Conservation (phyloP, 805 yeast genomes). For the Lipomyces orientalis region DNA sequence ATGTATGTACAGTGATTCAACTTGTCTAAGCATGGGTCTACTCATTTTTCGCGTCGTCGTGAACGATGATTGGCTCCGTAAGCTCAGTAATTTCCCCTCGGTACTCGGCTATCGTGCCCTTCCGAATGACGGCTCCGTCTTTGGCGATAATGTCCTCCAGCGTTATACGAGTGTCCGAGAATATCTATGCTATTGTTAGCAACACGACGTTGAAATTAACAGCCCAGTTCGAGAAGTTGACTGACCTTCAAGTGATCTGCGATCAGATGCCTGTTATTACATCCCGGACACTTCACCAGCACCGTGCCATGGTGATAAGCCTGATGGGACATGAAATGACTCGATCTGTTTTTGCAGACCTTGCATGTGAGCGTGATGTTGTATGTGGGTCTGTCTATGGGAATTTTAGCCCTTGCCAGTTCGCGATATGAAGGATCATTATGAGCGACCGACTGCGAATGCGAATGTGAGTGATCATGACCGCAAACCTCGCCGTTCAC, state of each 20-base stretch:
- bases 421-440: slow-evolving; percentile 1
- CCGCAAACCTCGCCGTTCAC: slow-evolving; percentile 3
- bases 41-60: neutral
- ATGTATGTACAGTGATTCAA: neutral
- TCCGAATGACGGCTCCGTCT: slow-evolving; percentile 20
- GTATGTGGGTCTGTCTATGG: slow-evolving; percentile 73
- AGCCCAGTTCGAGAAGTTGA: slow-evolving; percentile 10
- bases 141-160: slow-evolving; percentile 30
- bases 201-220: neutral
- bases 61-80: neutral
- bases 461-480: slow-evolving; percentile 22
- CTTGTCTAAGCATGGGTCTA: neutral
- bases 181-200: slow-evolving; percentile 15
- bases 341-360: slow-evolving; percentile 79
- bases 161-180: slow-evolving; percentile 24
- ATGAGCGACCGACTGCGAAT: neutral
- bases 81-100: slow-evolving; percentile 28
- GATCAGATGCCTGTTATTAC: slow-evolving; percentile 84
- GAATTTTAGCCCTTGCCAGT: slow-evolving; percentile 22
- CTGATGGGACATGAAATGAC: slow-evolving; percentile 91
- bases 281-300: slow-evolving; percentile 88
- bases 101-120: slow-evolving; percentile 20
- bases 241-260: slow-evolving; percentile 78
- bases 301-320: slow-evolving; percentile 88
- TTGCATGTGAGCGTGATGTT: slow-evolving; percentile 94